Evolutionary conservation across 83 land plant genomes (phyloP).

Genomic region (Thuja plicata): DNA sequence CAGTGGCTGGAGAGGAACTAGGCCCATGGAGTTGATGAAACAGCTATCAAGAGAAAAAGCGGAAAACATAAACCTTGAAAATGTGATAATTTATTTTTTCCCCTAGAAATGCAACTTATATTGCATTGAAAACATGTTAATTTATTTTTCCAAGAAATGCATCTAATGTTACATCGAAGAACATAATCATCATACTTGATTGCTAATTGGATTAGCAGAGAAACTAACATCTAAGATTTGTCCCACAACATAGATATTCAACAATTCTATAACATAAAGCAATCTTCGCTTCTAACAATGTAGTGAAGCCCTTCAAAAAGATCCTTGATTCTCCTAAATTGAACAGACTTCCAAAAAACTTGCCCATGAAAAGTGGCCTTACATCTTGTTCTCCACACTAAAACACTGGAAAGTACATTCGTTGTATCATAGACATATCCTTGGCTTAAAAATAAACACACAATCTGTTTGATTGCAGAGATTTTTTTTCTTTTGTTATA

Average conservation of each 20-base stretch:
- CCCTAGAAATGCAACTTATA: background rate
- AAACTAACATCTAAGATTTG: background rate
- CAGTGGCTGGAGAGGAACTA: background rate
- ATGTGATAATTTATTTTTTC: background rate
- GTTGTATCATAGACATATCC: background rate
- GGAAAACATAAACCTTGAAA: background rate
- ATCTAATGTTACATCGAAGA: background rate
- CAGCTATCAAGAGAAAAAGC: background rate
- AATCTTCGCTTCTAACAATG: background rate
- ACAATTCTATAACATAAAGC: background rate
- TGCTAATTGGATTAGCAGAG: no score
- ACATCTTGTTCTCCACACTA: background rate
- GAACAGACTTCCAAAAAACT: background rate
- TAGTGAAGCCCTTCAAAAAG: background rate
- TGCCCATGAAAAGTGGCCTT: background rate
- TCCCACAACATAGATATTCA: background rate
- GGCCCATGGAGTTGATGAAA: background rate
- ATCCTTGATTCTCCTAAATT: background rate
- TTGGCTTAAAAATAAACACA: background rate
- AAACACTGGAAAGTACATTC: background rate
- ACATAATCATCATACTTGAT: background rate
- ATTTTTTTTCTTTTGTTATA: no score
- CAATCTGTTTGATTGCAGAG: background rate
- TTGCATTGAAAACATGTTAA: background rate
- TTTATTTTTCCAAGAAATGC: background rate